A percentile compares a stretch with the other conserved stretches of the same genome.
Conservation (phyloP, 495 filamentous ascomycete genomes). For the Hyaloscypha finlandica region DNA sequence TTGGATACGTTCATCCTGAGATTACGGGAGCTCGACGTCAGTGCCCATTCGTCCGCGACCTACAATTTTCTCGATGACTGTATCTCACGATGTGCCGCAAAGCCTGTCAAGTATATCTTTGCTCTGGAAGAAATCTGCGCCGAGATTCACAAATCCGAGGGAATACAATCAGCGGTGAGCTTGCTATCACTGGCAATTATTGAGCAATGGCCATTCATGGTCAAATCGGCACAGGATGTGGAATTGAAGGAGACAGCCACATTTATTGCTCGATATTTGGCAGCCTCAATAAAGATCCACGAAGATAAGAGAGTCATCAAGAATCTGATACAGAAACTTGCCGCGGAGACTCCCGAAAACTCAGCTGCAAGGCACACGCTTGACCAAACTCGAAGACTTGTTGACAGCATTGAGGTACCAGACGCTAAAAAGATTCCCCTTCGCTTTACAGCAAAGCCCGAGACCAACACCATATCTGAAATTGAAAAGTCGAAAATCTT, state of each 20-base stretch:
- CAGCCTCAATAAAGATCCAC: slow-evolving; percentile 42
- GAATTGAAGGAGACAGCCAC: slow-evolving; percentile 45
- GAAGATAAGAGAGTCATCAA: slow-evolving; percentile 46
- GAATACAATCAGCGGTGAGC: slow-evolving; percentile 38
- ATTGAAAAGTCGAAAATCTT: slow-evolving; percentile 13
- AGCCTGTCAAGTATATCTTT: slow-evolving; percentile 75
- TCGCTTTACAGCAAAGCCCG: neutral
- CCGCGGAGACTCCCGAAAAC: slow-evolving; percentile 9
- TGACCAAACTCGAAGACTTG: slow-evolving; percentile 21
- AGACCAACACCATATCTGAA: slow-evolving; percentile 1
- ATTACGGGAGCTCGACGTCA: slow-evolving; percentile 37
- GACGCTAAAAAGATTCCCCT: neutral
- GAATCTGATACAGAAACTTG: slow-evolving; percentile 35
- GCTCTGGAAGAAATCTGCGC: slow-evolving; percentile 33
- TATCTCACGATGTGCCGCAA: slow-evolving; percentile 64
- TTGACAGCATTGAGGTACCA: slow-evolving; percentile 22
- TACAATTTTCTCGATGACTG: slow-evolving; percentile 81
- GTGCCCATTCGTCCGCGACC: slow-evolving; percentile 32
- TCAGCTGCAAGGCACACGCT: slow-evolving; percentile 17
- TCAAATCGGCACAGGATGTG: slow-evolving; percentile 46
- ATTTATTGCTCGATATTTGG: slow-evolving; percentile 57
- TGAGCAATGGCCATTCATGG: slow-evolving; percentile 77
- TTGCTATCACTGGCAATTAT: slow-evolving; percentile 62
- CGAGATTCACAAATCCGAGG: slow-evolving; percentile 30
- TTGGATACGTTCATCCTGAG: slow-evolving; percentile 56